Percentiles rank a stretch among this genome's conserved stretches.
phyloP scores from a whole-genome alignment of 768 basidiomycete genomes.

The Phanerochaete sordida region DNA sequence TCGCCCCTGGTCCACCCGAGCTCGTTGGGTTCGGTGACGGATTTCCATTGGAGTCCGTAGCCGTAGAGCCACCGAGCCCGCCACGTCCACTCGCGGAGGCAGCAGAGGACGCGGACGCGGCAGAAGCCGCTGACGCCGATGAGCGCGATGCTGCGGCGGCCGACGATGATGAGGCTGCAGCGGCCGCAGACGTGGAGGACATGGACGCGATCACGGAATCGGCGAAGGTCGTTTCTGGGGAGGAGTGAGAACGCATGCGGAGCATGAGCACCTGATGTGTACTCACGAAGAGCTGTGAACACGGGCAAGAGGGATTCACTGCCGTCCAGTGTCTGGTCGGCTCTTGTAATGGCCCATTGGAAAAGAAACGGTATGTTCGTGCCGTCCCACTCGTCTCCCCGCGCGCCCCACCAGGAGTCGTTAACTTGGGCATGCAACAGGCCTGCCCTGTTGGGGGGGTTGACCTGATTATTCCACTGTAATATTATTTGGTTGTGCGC shows the following conservation, averaged over 20 bases:
- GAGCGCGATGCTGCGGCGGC: conserved; percentile 36
- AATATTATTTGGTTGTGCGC: conserved; percentile 36
- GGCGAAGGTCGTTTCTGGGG: conserved; percentile 69
- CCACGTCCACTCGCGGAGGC: conserved; percentile 5
- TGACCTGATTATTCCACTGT: conserved; percentile 33
- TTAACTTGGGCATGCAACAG: conserved; percentile 52
- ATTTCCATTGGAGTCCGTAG: conserved; percentile 4
- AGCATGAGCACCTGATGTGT: not conserved
- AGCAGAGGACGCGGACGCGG: conserved; percentile 24
- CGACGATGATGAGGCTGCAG: conserved; percentile 36
- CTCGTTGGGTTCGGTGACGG: conserved; percentile 1
- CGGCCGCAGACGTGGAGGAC: conserved; percentile 40
- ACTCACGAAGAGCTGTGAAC: conserved; percentile 81
- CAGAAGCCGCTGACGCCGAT: conserved; percentile 26
- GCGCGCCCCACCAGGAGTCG: conserved; percentile 60
- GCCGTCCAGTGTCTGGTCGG: conserved; percentile 51
- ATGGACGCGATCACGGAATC: conserved; percentile 63
- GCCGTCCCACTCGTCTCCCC: conserved; percentile 44
- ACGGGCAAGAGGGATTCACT: conserved; percentile 63
- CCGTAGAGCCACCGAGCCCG: conserved; percentile 5
- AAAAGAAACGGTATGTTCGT: conserved; percentile 61
- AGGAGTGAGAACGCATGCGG: conserved; percentile 7
- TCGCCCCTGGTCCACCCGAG: conserved; percentile 15
- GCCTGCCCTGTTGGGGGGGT: conserved; percentile 55
- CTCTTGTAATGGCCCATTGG: conserved; percentile 75